Percentiles rank a stretch among this genome's conserved stretches.
Evolutionary conservation across 1,139 yeast genomes (phyloP).

Genomic region (Candida albicans): DNA sequence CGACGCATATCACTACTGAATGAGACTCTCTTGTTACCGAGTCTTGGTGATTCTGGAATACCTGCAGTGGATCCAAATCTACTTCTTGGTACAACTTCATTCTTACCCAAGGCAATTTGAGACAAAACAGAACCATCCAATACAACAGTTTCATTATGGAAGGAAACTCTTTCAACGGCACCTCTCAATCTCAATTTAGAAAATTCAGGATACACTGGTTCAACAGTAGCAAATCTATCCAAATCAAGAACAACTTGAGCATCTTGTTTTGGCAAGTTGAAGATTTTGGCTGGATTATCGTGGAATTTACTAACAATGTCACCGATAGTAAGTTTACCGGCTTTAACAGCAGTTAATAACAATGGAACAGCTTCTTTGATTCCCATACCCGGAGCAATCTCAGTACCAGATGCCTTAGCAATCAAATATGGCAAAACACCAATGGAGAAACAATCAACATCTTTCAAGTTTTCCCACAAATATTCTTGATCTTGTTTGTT

Average conservation of each 20-base stretch:
- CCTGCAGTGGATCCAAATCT: constrained; percentile 44
- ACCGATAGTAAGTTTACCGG: constrained; percentile 66
- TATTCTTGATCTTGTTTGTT: constrained; percentile 76
- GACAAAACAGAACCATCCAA: constrained; percentile 76
- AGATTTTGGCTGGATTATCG: constrained; percentile 78
- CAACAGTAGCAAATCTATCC: constrained; percentile 58
- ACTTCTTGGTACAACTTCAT: constrained; percentile 44
- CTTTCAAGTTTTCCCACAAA: constrained; percentile 73
- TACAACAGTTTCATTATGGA: constrained; percentile 76
- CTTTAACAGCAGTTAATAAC: constrained; percentile 76
- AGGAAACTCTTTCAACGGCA: constrained; percentile 82
- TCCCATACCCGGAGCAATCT: constrained; percentile 71
- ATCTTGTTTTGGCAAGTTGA: constrained; percentile 80
- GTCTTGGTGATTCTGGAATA: constrained; percentile 47
- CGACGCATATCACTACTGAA: constrained; percentile 41
- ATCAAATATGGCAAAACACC: constrained; percentile 78
- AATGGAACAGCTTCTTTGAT: constrained; percentile 79
- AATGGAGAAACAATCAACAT: constrained; percentile 83
- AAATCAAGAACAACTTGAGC: constrained; percentile 79
- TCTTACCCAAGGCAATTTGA: constrained; percentile 59
- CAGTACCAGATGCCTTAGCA: constrained; percentile 62
- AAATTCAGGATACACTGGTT: constrained; percentile 55
- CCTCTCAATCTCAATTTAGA: constrained; percentile 59
- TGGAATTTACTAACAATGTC: constrained; percentile 76
- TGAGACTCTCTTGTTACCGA: constrained; percentile 48